A percentile compares a stretch with the other conserved stretches of the same genome.
phyloP scores from a whole-genome alignment of 192 early-diverging fungal genomes.

The Entrophospora sp. region DNA sequence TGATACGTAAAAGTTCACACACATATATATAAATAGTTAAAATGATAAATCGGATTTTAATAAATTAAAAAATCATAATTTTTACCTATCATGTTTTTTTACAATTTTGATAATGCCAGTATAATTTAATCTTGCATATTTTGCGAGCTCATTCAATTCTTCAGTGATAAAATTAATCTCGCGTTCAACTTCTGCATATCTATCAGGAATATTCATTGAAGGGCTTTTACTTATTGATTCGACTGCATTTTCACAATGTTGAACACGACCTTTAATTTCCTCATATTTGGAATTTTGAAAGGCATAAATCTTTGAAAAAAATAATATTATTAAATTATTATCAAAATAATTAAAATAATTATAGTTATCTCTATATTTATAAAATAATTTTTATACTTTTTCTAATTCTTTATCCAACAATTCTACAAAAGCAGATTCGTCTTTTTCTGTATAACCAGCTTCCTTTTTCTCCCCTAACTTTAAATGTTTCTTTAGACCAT shows the following conservation, averaged over 20 bases:
- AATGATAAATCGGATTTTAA: not conserved
- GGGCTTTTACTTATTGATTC: conserved; percentile 43
- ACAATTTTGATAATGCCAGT: conserved; percentile 86
- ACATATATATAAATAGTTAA: not conserved
- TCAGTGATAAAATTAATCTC: conserved; percentile 66
- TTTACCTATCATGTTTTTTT: conserved; percentile 91
- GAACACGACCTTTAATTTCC: conserved; percentile 62
- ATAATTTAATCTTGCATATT: conserved; percentile 72
- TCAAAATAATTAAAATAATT: conserved; percentile 24
- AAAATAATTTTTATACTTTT: conserved; percentile 48
- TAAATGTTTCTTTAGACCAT: conserved; percentile 75
- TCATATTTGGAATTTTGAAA: conserved; percentile 68
- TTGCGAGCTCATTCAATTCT: conserved; percentile 70
- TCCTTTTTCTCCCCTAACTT: conserved; percentile 56
- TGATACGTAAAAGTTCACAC: not conserved
- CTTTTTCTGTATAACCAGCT: conserved; percentile 70
- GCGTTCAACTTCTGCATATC: conserved; percentile 36
- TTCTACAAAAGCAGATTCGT: conserved; percentile 89
- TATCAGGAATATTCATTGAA: conserved; percentile 25
- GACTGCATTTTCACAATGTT: conserved; percentile 52
- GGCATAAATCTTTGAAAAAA: conserved; percentile 45
- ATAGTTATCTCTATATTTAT: not conserved
- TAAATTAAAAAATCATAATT: not conserved
- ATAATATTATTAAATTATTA: conserved; percentile 20
- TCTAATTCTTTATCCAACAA: conserved; percentile 80